Percentiles rank a stretch among this genome's conserved stretches.
phyloP scores from a whole-genome alignment of 1,284 basidiomycete genomes.

The Malassezia nana region DNA sequence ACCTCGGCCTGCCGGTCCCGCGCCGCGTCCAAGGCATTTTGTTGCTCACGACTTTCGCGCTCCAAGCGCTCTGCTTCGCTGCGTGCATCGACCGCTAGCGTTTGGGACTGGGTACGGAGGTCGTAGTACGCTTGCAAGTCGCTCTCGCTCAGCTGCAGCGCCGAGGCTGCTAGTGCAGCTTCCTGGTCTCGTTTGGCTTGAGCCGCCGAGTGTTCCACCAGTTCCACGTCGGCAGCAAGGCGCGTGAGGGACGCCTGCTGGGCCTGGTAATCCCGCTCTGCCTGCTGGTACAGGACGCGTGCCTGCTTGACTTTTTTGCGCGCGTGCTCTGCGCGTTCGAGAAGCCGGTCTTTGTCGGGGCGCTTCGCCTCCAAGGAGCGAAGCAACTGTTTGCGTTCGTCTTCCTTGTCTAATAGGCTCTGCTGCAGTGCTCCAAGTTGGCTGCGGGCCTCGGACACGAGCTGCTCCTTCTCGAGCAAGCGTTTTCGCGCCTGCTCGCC shows the following conservation, averaged over 20 bases:
- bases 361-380: constrained; percentile 25
- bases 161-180: constrained; percentile 59
- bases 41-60: constrained; percentile 70
- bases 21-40: constrained; percentile 55
- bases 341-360: constrained; percentile 51
- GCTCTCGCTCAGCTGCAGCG: constrained; percentile 68
- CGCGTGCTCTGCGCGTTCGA: constrained; percentile 78
- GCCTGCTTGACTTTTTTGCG: constrained; percentile 67
- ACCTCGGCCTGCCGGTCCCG: constrained; percentile 60
- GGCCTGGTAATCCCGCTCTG: constrained; percentile 61
- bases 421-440: constrained; percentile 29
- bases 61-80: constrained; percentile 69
- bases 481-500: constrained; percentile 66
- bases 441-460: constrained; percentile 53
- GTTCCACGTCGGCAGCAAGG: constrained; percentile 63
- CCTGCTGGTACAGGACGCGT: constrained; percentile 57
- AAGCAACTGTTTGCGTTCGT: constrained; percentile 23
- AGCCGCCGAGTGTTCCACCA: constrained; percentile 52
- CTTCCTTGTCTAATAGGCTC: constrained; percentile 26
- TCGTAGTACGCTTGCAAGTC: constrained; percentile 74
- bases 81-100: constrained; percentile 73
- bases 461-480: constrained; percentile 71
- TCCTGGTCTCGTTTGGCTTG: constrained; percentile 61
- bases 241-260: constrained; percentile 57
- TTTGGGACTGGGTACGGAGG: constrained; percentile 57